Evolutionary conservation across 352 stramenopile species (phyloP), one percentile per base, ranked within the genome.

Genomic region (Aphanomyces cochlioides): DNA sequence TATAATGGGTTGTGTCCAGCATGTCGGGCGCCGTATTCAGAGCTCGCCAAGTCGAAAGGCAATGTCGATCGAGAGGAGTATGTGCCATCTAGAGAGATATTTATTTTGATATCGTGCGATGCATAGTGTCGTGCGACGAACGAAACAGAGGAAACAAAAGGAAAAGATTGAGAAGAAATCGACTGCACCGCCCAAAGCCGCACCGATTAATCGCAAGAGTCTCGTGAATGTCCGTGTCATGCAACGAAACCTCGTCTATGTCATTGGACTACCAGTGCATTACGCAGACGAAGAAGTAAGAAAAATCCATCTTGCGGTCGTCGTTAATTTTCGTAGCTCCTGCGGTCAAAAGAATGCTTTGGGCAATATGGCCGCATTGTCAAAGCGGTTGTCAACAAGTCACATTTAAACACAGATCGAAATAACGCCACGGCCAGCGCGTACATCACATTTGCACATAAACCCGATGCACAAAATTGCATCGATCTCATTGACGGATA

Each of bases 1-100:
- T 96, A 99, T 85, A 99, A 98, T 53, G 93, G 88, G 5, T 82
- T 98, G 7, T 99, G 97, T 80, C 97, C 97, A 8, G 97, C 96
- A 8, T 99, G 97, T 77, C 90, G 97, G n/a, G 95, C 92, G 61
- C 92, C 96, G 13, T 99, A 99, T 75, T 85, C 94, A 34, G 94
- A 99, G 73, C 76, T 92, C 13, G 86, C 84, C n/a, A 94, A 94
- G 74, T 83, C 92, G 65, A 92, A 90, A 70, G 83, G 80, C 84
- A 97, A 82, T 87, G 83, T 98, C 54, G 95, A 99, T 79, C 93
- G 96, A 61, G 90, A 98, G 77, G 95, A 98, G 83, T 96, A 67
- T 68, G 82, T 79, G 45, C 13, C 7, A 0, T 43, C 40, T 15
- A 17, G 34, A n/a, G 39, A 34, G 19, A 39, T 8, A 3, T 60